Conservation (phyloP, 2,329 filamentous ascomycete genomes). For the Aspergillus ustus region DNA sequence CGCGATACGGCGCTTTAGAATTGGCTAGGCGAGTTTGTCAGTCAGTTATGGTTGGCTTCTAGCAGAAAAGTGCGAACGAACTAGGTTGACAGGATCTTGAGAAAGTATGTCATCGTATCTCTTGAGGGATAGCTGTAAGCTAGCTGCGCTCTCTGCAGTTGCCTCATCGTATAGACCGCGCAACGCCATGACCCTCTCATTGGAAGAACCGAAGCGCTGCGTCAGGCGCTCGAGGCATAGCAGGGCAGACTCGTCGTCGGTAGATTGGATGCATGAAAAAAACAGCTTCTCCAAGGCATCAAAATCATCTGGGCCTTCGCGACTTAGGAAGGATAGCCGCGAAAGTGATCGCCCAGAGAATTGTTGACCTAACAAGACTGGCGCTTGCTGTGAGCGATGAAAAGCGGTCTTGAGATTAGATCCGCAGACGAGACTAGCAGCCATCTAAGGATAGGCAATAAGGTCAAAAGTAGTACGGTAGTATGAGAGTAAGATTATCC, state of each 20-base stretch:
- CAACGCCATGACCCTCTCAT: constrained; percentile 85
- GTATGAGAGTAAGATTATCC: neutral
- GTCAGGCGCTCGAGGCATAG: constrained; percentile 75
- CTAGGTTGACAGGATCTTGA: constrained; percentile 78
- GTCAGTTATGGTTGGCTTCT: constrained; percentile 34
- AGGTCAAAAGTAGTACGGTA: neutral
- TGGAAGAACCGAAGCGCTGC: constrained; percentile 77
- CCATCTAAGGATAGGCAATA: neutral
- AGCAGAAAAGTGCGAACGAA: constrained; percentile 50
- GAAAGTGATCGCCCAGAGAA: constrained; percentile 47
- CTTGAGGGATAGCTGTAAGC: constrained; percentile 71
- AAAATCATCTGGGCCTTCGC: constrained; percentile 82
- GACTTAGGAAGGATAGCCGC: constrained; percentile 44
- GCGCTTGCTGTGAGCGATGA: constrained; percentile 48
- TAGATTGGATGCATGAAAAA: constrained; percentile 79
- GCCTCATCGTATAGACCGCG: constrained; percentile 85
- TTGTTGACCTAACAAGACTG: constrained; percentile 47
- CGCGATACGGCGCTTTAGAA: constrained; percentile 82
- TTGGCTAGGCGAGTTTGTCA: constrained; percentile 59
- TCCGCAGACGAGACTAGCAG: constrained; percentile 25
- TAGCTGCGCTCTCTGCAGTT: constrained; percentile 67
- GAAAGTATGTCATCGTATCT: constrained; percentile 78
- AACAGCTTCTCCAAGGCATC: constrained; percentile 84
- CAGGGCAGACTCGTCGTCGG: constrained; percentile 78
- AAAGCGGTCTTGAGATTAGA: constrained; percentile 54